These are phyloP conservation scores for Eucalyptus pumila DNA, from an alignment of 345 rosid species.

Conservation along the genomic window DNA sequence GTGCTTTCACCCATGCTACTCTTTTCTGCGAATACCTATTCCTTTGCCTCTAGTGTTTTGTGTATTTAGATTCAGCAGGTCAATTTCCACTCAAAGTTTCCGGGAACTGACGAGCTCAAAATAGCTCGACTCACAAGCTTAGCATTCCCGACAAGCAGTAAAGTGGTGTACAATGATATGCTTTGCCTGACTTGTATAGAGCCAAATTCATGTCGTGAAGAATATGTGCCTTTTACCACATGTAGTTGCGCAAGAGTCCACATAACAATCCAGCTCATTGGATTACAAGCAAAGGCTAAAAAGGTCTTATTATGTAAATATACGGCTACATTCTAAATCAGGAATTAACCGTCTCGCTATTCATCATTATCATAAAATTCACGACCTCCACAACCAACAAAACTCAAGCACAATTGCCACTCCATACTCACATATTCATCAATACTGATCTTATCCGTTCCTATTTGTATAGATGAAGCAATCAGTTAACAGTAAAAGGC, in stretches of 20 bases:
- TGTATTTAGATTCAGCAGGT: background rate
- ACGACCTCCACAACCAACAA: background rate
- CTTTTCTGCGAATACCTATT: too few species aligned
- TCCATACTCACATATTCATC: accelerated
- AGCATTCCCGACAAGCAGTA: background rate
- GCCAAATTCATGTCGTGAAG: background rate
- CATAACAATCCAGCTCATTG: background rate
- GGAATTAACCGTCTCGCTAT: too few species aligned
- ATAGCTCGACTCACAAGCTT: background rate
- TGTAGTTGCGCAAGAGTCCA: background rate
- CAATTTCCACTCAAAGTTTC: background rate
- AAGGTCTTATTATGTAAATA: background rate
- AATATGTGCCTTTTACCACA: background rate
- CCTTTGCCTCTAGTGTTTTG: too few species aligned
- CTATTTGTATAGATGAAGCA: background rate
- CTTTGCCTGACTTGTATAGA: background rate
- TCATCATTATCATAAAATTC: too few species aligned
- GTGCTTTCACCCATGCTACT: too few species aligned
- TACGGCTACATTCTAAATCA: too few species aligned
- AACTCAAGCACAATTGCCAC: background rate
- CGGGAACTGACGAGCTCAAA: background rate
- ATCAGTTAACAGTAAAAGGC: background rate
- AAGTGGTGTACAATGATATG: background rate
- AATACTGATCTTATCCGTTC: background rate
- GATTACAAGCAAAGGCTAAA: background rate